Base-by-base conservation (phyloP, 164 flowering plant genomes). In the Protea cynaroides region DNA sequence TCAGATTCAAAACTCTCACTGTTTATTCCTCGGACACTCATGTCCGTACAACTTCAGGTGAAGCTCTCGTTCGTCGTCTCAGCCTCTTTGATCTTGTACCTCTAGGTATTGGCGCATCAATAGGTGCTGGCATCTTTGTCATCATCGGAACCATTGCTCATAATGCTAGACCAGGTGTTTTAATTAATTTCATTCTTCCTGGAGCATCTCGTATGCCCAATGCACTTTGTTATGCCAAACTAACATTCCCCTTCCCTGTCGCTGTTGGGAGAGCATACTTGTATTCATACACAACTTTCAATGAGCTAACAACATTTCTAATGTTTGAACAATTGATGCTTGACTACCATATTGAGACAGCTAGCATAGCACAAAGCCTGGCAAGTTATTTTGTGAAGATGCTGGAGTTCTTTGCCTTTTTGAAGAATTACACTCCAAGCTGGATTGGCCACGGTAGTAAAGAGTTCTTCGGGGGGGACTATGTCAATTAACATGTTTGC, bases 191-290 rank as follows among this genome's bases (percentile, higher is more conserved):
- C 67, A 59, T 79, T 49, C 78, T 95, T 18, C 96, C 99, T 0
- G 99, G 99, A 66, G 86, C 79, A 17, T 90, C 97, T 1, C 92
- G 94, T 68, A 83, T 87, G 61, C 80, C 92, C 58, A 92, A 92
- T 75, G 99, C 97, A 4, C 81, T 95, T n/a, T 95, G 96, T 69
- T 95, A 90, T 64, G 97, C 97, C 1, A 97, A 95, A 75, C 71
- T 95, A 25, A 80, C 97, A 10, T 85, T 97, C 57, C 87, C 96
- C 1, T 86, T 95, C 65, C 99, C 99, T 34, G 97, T 97, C 47
- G 86, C 89, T 71, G 97, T 92, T 61, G 99, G 99, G 5, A 97
- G 99, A 71, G 97, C 99, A 3, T 95, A 90, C 71, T 46, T 95
- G 64, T 95, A 95, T 70, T 19, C 96, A 0, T 95, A 95, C 70